Evolutionary conservation across 257 asterid species (phyloP).

Genomic region (Jacaranda mimosifolia): DNA sequence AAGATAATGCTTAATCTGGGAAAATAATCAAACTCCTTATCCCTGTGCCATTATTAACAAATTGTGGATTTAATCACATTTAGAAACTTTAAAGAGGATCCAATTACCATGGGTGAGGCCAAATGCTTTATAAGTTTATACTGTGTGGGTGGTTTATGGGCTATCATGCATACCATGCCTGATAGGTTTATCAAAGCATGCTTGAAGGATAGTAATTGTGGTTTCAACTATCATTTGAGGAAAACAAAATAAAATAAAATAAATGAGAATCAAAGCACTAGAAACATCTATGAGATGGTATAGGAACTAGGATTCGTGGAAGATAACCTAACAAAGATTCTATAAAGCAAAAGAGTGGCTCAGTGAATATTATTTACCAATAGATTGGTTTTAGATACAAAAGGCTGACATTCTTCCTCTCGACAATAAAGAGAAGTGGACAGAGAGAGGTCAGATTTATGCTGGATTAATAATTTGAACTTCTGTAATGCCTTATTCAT

Average conservation of each 20-base stretch:
- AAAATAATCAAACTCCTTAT: neutral
- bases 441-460: neutral
- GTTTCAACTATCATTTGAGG: neutral
- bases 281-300: neutral
- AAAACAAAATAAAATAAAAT: too few relatives aligned
- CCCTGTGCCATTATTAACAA: too few relatives aligned
- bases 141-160: neutral
- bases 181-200: neutral
- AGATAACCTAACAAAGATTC: neutral
- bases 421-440: neutral
- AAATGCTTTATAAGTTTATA: neutral
- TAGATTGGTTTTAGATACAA: neutral
- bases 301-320: neutral
- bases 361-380: neutral
- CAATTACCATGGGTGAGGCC: neutral
- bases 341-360: neutral
- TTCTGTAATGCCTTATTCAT: neutral
- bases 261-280: neutral
- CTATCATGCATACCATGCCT: neutral
- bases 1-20: neutral
- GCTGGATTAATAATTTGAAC: conserved; percentile 1
- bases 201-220: neutral
- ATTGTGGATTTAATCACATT: neutral
- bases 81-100: too few relatives aligned
- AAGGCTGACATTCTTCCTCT: neutral